Base-by-base conservation (phyloP, 2,329 filamentous ascomycete genomes). In the Didymella arachidicola region DNA sequence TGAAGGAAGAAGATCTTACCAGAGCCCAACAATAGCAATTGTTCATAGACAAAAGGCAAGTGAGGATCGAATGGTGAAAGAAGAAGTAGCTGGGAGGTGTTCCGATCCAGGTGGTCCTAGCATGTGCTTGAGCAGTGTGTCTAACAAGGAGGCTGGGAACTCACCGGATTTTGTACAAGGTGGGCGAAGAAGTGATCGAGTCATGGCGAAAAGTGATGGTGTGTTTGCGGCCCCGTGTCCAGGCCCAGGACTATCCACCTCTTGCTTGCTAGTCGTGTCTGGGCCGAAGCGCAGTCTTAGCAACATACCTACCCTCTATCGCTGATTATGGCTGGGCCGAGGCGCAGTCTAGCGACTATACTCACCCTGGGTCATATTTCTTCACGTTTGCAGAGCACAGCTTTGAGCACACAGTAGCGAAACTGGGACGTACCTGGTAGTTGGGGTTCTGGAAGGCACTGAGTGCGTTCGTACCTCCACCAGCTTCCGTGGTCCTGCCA, bases 381-480 rank as follows among this genome's bases (percentile, higher is more conserved):
- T 46, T 56, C 53, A 50, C 14, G 46, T 39, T 57, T 57, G 50
- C 46, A 61, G 59, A 61, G 50, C 53, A 61, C 49, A 57, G 53
- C 43, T 61, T 61, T 51, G 59, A 61, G 45, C 53, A 57, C 44
- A 54, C 50, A 61, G 58, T 29, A 57, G 25, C 6, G 30, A 43
- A 46, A 43, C 11, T 6, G 29, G 45, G 53, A 61, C 53, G 53
- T 48, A 61, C 50, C 53, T 6, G 1, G 29, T 51, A 59, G 11
- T n/a, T 14, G 6, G 29, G 10, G 42, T 51, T 61, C 41, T 27
- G 19, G 14, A 47, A 43, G 8, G 12, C 26, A 12, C 25, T 30
- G 39, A 39, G 34, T 1, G 18, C 4, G 10, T 19, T 10, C 29
- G 3, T 4, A 16, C 14, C 44, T n/a, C 44, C 52, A n/a, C 44